Evolutionary conservation across 2,329 filamentous ascomycete genomes (phyloP).

Genomic region (Ophiocordyceps australis): DNA sequence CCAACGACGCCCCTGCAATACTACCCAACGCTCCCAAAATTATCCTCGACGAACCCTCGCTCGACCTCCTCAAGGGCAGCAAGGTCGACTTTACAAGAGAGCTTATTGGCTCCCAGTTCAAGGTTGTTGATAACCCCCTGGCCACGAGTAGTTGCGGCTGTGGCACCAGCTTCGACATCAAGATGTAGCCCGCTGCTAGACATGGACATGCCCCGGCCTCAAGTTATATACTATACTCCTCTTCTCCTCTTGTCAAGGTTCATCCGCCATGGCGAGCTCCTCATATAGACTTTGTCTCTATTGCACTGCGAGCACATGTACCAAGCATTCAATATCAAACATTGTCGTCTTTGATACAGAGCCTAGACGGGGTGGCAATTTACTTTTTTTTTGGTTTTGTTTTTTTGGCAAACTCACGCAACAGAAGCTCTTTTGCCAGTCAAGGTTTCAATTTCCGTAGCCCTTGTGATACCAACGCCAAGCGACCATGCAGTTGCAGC

Average conservation of each 20-base stretch:
- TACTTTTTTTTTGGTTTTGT: no score
- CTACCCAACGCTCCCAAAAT: slow-evolving; percentile 56
- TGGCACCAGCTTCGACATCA: slow-evolving; percentile 94
- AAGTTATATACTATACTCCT: no score
- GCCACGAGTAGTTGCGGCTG: slow-evolving; percentile 93
- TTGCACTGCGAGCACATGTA: no score
- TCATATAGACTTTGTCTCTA: no score
- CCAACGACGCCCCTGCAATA: slow-evolving; percentile 7
- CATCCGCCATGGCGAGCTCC: no score
- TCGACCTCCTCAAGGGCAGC: slow-evolving; percentile 81
- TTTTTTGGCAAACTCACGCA: no score
- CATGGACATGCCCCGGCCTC: no score
- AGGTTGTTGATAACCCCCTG: slow-evolving; percentile 82
- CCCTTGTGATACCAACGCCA: slow-evolving; percentile 20
- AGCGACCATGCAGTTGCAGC: slow-evolving; percentile 17
- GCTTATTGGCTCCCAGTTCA: slow-evolving; percentile 77
- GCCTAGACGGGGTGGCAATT: no score
- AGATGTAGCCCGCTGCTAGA: slow-evolving; percentile 34
- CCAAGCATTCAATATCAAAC: no score
- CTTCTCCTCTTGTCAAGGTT: no score
- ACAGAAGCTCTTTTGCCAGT: slow-evolving; percentile 20
- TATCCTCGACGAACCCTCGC: slow-evolving; percentile 70
- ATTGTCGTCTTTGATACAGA: no score
- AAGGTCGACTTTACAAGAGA: slow-evolving; percentile 95
- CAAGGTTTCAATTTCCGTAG: slow-evolving; percentile 19